Evolutionary conservation across 83 land plant genomes (phyloP).

Genomic region (Picea abies): DNA sequence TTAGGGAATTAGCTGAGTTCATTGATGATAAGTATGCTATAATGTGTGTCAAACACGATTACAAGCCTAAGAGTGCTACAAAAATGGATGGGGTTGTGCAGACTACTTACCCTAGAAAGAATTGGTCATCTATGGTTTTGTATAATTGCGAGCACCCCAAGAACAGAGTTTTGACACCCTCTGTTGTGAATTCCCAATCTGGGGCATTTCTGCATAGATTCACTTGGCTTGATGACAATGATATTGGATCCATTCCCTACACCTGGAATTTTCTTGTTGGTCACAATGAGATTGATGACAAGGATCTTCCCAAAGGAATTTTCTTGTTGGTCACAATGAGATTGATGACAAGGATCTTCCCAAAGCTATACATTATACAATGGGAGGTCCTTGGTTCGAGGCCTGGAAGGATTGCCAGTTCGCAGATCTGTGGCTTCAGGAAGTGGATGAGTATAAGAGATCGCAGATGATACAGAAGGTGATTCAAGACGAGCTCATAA

Average conservation of each 20-base stretch:
- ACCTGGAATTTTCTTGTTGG: no score
- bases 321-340: slow-evolving; percentile 74
- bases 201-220: slow-evolving; percentile 85
- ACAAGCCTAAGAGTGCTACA: no score
- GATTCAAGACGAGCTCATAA: slow-evolving; percentile 22
- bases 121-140: slow-evolving; percentile 81
- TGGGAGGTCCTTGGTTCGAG: slow-evolving; percentile 92
- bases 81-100: no score
- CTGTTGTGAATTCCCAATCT: slow-evolving; percentile 62
- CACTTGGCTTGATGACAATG: slow-evolving; percentile 78
- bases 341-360: slow-evolving; percentile 44
- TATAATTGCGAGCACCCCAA: slow-evolving; percentile 83
- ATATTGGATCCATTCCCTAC: slow-evolving; percentile 72
- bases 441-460: slow-evolving; percentile 50
- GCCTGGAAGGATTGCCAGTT: slow-evolving; percentile 85
- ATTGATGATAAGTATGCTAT: no score
- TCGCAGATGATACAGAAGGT: slow-evolving; percentile 31
- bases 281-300: no score
- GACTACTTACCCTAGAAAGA: slow-evolving; percentile 69
- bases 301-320: no score
- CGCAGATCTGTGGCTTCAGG: slow-evolving; percentile 65
- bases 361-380: slow-evolving; percentile 79
- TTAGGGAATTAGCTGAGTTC: no score
- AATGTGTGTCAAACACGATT: no score
- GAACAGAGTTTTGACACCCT: slow-evolving; percentile 64